A percentile compares a stretch with the other conserved stretches of the same genome.
Evolutionary conservation across 768 basidiomycete genomes (phyloP).

Genomic region (Pisolithus marmoratus): DNA sequence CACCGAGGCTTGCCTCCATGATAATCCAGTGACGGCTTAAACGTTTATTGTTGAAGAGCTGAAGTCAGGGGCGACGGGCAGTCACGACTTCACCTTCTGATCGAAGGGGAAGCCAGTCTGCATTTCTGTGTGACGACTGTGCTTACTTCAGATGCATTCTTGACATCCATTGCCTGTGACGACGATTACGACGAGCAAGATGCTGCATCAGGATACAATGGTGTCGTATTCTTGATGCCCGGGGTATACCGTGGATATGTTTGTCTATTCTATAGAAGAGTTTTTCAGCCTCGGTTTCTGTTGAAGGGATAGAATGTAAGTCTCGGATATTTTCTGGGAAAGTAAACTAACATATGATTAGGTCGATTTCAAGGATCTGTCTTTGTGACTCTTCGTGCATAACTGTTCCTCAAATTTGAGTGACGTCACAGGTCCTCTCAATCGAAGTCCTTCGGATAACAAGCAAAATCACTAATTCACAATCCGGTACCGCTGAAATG

Average conservation of each 20-base stretch:
- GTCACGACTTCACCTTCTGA: constrained; percentile 19
- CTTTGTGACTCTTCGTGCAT: constrained; percentile 27
- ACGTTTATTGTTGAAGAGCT: no score
- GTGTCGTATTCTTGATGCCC: constrained; percentile 43
- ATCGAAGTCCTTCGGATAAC: not conserved
- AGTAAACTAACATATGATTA: constrained; percentile 3
- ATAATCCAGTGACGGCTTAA: no score
- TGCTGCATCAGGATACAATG: constrained; percentile 24
- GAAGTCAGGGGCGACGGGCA: no score
- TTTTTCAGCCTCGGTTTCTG: constrained; percentile 12
- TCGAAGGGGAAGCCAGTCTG: constrained; percentile 23
- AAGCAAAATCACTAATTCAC: constrained; percentile 27
- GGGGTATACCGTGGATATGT: constrained; percentile 36
- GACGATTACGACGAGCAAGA: not conserved
- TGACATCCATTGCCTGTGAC: not conserved
- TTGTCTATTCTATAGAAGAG: constrained; percentile 30
- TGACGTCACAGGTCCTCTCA: not conserved
- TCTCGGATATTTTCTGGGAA: no score
- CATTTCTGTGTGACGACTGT: constrained; percentile 39
- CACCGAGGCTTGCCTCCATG: no score
- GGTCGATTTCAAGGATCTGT: constrained; percentile 36
- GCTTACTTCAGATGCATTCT: constrained; percentile 27
- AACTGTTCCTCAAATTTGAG: constrained; percentile 23
- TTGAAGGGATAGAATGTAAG: constrained; percentile 33
- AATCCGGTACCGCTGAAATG: constrained; percentile 23